Conservation (phyloP, 768 basidiomycete genomes). For the Tylopilus balloui region DNA sequence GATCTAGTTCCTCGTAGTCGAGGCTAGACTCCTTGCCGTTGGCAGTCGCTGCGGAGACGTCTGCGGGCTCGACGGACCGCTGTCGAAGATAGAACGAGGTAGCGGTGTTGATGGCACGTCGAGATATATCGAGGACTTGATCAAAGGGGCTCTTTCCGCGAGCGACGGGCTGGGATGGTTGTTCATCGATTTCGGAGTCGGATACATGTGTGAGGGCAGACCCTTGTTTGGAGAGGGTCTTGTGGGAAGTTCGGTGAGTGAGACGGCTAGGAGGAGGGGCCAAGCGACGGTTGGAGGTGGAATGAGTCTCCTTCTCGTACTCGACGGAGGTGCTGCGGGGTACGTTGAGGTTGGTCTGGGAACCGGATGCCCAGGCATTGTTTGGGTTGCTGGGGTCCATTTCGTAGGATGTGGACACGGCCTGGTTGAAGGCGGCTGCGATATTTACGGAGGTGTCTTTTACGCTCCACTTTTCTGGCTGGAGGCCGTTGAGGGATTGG, state of each 20-base stretch:
- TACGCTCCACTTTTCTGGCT: conserved; percentile 67
- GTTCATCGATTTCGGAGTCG: conserved; percentile 63
- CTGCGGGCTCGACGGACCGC: conserved; percentile 53
- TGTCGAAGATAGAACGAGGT: conserved; percentile 61
- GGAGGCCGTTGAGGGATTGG: conserved; percentile 31
- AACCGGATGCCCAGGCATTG: conserved; percentile 61
- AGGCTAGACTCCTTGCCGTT: conserved; percentile 51
- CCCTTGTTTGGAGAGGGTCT: conserved; percentile 51
- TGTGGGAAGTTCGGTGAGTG: conserved; percentile 26
- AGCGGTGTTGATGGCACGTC: conserved; percentile 49
- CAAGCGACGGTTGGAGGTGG: conserved; percentile 52
- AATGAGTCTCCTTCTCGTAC: conserved; percentile 64
- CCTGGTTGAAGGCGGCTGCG: conserved; percentile 75
- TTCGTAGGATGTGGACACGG: conserved; percentile 43
- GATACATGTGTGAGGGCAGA: conserved; percentile 54
- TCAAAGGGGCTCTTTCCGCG: conserved; percentile 72
- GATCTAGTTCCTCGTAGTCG: conserved; percentile 76
- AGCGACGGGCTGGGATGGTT: conserved; percentile 25
- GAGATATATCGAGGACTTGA: conserved; percentile 52
- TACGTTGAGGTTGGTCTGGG: conserved; percentile 42
- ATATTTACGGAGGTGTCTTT: conserved; percentile 87
- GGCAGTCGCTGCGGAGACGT: conserved; percentile 36
- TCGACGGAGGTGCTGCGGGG: conserved; percentile 78
- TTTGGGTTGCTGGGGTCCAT: conserved; percentile 52
- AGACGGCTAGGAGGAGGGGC: conserved; percentile 56